Evolutionary conservation across 108 stramenopile species (phyloP).

Genomic region (Nannochloropsis oceanica): DNA sequence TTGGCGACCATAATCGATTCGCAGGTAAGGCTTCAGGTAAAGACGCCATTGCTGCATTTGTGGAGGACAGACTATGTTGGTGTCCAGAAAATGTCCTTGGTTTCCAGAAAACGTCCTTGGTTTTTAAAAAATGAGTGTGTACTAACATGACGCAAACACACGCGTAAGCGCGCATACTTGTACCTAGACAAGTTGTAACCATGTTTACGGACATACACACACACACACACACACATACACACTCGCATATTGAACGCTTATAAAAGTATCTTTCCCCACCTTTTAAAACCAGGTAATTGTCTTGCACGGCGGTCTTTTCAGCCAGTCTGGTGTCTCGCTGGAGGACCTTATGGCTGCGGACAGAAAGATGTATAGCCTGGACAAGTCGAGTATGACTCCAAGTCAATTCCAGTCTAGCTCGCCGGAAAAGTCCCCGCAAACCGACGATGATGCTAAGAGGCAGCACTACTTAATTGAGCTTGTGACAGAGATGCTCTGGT

Average conservation of each 20-base stretch:
- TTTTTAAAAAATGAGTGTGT: too few relatives aligned
- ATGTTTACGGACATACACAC: too few relatives aligned
- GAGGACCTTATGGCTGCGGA: slow-evolving; percentile 19
- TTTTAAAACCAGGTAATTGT: slow-evolving; percentile 31
- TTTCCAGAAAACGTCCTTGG: too few relatives aligned
- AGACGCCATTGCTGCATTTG: too few relatives aligned
- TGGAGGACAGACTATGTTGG: too few relatives aligned
- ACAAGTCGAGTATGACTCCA: neutral
- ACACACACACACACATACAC: neutral
- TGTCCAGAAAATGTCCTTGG: too few relatives aligned
- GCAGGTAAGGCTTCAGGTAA: too few relatives aligned
- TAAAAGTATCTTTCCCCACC: neutral
- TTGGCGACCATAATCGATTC: slow-evolving; percentile 26
- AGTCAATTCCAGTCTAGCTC: slow-evolving; percentile 8
- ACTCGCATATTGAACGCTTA: neutral
- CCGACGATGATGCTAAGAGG: neutral
- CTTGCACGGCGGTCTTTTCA: slow-evolving; percentile 40
- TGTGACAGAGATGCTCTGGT: neutral
- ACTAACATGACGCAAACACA: too few relatives aligned
- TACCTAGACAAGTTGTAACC: too few relatives aligned
- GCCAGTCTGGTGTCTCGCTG: slow-evolving; percentile 21
- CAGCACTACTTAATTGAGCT: neutral
- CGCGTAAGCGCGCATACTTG: too few relatives aligned
- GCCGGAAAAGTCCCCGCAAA: slow-evolving; percentile 6
- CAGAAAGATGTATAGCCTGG: neutral